phyloP scores from a whole-genome alignment of 2,329 filamentous ascomycete species.

The Cytospora paraplurivora region DNA sequence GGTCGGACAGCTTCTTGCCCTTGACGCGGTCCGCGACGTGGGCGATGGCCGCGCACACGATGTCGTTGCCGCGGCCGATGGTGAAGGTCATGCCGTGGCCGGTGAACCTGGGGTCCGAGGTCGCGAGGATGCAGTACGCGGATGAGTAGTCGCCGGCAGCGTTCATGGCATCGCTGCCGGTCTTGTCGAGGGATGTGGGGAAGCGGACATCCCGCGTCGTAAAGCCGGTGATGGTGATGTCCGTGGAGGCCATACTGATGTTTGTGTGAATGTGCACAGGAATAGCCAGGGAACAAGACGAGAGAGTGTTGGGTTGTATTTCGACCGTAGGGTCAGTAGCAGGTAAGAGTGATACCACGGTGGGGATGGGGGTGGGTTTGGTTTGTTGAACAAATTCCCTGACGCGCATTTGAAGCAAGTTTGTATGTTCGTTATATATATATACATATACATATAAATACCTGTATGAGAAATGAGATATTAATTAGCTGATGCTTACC shows the following conservation, averaged over 20 bases:
- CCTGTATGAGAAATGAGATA: slow-evolving; percentile 1
- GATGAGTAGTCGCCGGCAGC: slow-evolving; percentile 89
- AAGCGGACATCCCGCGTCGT: slow-evolving; percentile 74
- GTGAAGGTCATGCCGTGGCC: slow-evolving; percentile 88
- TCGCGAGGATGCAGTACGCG: slow-evolving; percentile 90
- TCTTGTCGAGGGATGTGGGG: slow-evolving; percentile 92
- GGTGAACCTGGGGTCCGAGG: slow-evolving; percentile 64
- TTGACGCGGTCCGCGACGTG: slow-evolving; percentile 76
- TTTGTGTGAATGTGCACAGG: not conserved
- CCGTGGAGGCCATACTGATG: slow-evolving; percentile 36
- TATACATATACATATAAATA: slow-evolving; percentile 9
- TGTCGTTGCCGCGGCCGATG: slow-evolving; percentile 87
- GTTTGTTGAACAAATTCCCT: not conserved
- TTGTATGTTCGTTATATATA: slow-evolving; percentile 6
- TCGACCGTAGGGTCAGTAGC: not conserved
- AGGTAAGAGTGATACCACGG: not conserved
- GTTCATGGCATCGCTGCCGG: slow-evolving; percentile 97
- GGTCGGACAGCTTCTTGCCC: slow-evolving; percentile 72
- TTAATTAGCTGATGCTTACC: not conserved
- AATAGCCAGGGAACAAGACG: not conserved
- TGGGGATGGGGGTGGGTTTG: slow-evolving; percentile 1
- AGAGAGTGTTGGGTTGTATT: too few species aligned
- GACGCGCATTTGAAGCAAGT: not conserved
- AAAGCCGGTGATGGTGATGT: slow-evolving; percentile 73
- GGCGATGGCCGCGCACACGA: slow-evolving; percentile 83